Evolutionary conservation across 257 asterid genomes (phyloP), one percentile per base, ranked within the genome.

Genomic region (Gynochthodes officinalis): DNA sequence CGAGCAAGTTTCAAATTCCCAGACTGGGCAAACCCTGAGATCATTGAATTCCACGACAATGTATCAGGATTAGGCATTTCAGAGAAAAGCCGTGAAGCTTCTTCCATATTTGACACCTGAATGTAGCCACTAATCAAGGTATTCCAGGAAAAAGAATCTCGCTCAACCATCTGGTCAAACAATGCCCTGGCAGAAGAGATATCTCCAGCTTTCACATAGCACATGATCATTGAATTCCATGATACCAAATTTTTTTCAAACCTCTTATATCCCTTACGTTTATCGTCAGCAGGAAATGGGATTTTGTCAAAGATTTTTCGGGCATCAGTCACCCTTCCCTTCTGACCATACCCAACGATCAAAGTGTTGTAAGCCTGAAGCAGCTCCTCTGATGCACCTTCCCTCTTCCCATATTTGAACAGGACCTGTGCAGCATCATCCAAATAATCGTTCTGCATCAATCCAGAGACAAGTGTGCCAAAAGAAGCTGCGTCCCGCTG

Each of bases 141-240:
- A 88, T 93, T 93, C 96, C 95, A 93, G 0, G 97, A 79, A 59
- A 90, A 75, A 50, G 49, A 61, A 63, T 93, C 95, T 71, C 89
- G 83, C 28, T 82, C 76, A 49, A 69, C 76, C 96, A 89, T 90
- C 81, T 72, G 84, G 76, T 90, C 79, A 61, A 93, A 93, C 63
- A 93, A 78, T 44, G 85, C 86, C 58, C 87, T 83, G 4, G 98
- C 97, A 43, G 89, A 86, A 25, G 70, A 55, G 72, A 86, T 64
- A 75, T 89, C 90, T 42, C 84, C 89, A 48, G 78, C 88, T 83
- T 87, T 93, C 61, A 81, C 90, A 78, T 87, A 93, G 42, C 95
- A 65, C 97, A 89, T 89, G 63, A 93, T 86, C 93, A 93, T 93
- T 2, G 96, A 89, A 80, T 93, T 93, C 95, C 95, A 93, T 0